These are phyloP conservation scores for Penicillium hordei DNA, from an alignment of 2,329 filamentous ascomycete genomes.

Conservation along the genomic window DNA sequence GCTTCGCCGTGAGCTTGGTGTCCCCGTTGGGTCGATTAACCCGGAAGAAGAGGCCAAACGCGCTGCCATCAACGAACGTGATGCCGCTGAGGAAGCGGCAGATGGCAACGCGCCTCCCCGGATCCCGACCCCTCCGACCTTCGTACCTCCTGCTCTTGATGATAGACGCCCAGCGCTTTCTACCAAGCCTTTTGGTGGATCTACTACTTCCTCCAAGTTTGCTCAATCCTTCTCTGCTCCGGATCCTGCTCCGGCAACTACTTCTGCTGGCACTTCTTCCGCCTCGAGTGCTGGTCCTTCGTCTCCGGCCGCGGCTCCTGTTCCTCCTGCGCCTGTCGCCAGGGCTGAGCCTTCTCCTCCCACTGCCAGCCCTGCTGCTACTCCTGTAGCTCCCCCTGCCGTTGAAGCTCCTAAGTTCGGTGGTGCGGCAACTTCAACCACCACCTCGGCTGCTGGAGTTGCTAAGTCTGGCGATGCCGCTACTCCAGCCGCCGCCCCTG, in stretches of 20 bases:
- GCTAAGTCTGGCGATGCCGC: background rate
- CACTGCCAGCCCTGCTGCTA: background rate
- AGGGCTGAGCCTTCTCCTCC: background rate
- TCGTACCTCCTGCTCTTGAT: background rate
- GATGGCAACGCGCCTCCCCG: background rate
- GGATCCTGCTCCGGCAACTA: background rate
- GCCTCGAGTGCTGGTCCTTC: slow-evolving; percentile 10
- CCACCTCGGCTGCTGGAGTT: background rate
- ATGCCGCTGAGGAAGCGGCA: background rate
- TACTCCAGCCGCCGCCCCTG: background rate
- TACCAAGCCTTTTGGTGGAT: slow-evolving; percentile 12
- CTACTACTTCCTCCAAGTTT: slow-evolving; percentile 21
- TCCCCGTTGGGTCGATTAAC: slow-evolving; percentile 29
- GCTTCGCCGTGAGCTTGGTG: slow-evolving; percentile 39
- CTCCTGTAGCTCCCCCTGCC: slow-evolving; percentile 1
- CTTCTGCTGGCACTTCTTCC: background rate
- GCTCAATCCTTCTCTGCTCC: slow-evolving; percentile 23
- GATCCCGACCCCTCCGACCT: background rate
- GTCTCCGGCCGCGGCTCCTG: slow-evolving; percentile 3
- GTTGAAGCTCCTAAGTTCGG: background rate
- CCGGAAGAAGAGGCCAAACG: background rate
- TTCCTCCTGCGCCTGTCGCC: background rate
- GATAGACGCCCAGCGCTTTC: background rate
- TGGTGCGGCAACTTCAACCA: background rate
- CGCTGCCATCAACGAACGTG: background rate